These are phyloP conservation scores for Mayamaea pseudoterrestris DNA, from an alignment of 108 stramenopile species.

Conservation along the genomic window DNA sequence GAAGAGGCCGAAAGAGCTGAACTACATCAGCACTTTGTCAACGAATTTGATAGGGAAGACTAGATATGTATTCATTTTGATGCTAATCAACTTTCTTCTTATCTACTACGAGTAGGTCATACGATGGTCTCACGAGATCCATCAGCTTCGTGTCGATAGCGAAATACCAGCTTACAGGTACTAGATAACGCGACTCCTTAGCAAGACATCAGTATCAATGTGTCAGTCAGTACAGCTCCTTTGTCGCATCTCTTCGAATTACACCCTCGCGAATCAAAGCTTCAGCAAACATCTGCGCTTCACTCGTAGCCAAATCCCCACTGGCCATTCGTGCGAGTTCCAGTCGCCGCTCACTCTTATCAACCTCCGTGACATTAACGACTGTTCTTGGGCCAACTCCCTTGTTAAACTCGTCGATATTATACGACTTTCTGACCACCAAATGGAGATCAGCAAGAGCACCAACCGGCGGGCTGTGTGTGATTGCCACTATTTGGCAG, in stretches of 20 bases:
- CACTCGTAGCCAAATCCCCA: conserved; percentile 57
- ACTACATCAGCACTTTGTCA: background rate
- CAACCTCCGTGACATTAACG: conserved; percentile 24
- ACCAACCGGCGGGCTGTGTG: conserved; percentile 70
- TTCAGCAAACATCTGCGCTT: conserved; percentile 67
- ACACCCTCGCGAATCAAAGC: conserved; percentile 52
- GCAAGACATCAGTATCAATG: too few species aligned
- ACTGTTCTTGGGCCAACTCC: conserved; percentile 2
- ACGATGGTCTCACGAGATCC: too few species aligned
- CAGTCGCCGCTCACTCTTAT: conserved; percentile 35
- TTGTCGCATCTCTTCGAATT: too few species aligned
- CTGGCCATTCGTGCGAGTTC: conserved; percentile 74
- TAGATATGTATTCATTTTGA: too few species aligned
- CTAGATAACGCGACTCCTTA: too few species aligned
- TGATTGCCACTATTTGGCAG: conserved; percentile 64
- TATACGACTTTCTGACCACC: conserved; percentile 35
- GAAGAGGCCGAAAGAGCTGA: conserved; percentile 4
- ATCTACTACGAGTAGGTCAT: too few species aligned
- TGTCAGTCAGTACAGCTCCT: too few species aligned
- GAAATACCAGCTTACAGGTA: too few species aligned
- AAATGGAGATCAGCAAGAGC: conserved; percentile 64
- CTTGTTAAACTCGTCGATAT: background rate
- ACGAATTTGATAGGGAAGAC: too few species aligned
- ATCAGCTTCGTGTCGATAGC: too few species aligned
- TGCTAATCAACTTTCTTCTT: too few species aligned